Evolutionary conservation across 1,284 basidiomycete species (phyloP).

Genomic region (Ganoderma leucocontextum): DNA sequence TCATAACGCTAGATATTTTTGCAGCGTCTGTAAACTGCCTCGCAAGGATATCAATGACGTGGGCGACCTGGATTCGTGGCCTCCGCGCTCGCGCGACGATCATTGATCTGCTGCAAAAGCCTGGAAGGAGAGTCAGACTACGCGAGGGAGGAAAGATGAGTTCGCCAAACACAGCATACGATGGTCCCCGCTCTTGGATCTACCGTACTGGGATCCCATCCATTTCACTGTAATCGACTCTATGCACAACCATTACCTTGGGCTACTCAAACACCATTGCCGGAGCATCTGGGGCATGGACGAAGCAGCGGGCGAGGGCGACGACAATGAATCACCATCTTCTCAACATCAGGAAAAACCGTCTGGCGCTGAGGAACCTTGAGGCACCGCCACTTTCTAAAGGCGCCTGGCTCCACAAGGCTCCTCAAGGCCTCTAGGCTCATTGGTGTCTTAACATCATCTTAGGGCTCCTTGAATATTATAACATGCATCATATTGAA

Average conservation of each 20-base stretch:
- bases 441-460: too few species aligned
- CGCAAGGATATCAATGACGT: constrained; percentile 42
- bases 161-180: constrained; percentile 26
- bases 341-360: too few species aligned
- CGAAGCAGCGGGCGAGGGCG: constrained; percentile 9
- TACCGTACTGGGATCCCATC: constrained; percentile 48
- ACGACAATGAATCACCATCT: too few species aligned
- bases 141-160: not conserved
- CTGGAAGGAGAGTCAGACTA: constrained; percentile 20
- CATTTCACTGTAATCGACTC: constrained; percentile 43
- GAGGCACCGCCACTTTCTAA: too few species aligned
- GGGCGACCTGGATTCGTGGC: constrained; percentile 34
- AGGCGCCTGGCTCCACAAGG: too few species aligned
- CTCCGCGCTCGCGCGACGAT: constrained; percentile 23
- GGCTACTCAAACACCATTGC: constrained; percentile 37
- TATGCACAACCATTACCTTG: constrained; percentile 47
- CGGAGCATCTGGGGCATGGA: constrained; percentile 40
- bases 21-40: constrained; percentile 42
- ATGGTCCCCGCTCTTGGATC: constrained; percentile 37
- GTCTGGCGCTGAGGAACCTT: too few species aligned
- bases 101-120: constrained; percentile 33
- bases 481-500: too few species aligned
- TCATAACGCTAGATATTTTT: constrained; percentile 40
- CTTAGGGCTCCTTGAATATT: too few species aligned
- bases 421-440: too few species aligned